Evolutionary conservation across 495 filamentous ascomycete genomes (phyloP), one percentile per base, ranked within the genome.

Genomic region (Hapsidospora chrysogenum): DNA sequence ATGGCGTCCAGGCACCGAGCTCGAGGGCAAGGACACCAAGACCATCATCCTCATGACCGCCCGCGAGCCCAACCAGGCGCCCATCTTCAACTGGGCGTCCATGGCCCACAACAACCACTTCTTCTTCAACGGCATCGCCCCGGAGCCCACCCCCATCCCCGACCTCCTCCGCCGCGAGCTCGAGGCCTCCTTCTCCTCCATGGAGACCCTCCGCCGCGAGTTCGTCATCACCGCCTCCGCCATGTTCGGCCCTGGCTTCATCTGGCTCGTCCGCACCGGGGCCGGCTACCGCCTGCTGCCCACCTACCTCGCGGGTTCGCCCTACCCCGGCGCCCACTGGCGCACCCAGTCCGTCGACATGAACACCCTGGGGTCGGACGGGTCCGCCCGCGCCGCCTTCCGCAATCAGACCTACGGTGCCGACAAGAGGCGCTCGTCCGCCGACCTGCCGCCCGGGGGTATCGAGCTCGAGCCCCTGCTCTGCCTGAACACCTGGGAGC

Each of bases 81-180:
- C 72, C 39, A 60, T 78, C 42, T 97, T 97, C 72, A 97, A 97
- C 66, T 72, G 87, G 49, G 89, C 89, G 51, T 85, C 78, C 41
- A 92, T 92, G 78, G 82, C 85, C 37, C 76, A 81, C 63, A 95
- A 96, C 71, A 95, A 95, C 65, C 74, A 89, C 56, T 80, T 89
- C 59, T 96, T 94, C 75, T 96, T 96, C 70, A 42, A 49, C 22
- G 66, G 63, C 42, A 44, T 70, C 33, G 68, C 73, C 39, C 46
- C 55, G 40, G 40, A 62, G 33, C 27, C 33, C 20, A 42, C 48
- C 34, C 30, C 44, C 17, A 59, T 66, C 20, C 52, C 58, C 20
- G 29, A 38, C 0, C 1, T 17, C 4, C 49, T 66, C 11, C 40
- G 41, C 29, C 6, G 3, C 3, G 45, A 48, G 27, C 67, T 94